Base-by-base conservation (phyloP, 768 basidiomycete species). In the Tylopilus vinaceipallidus region DNA sequence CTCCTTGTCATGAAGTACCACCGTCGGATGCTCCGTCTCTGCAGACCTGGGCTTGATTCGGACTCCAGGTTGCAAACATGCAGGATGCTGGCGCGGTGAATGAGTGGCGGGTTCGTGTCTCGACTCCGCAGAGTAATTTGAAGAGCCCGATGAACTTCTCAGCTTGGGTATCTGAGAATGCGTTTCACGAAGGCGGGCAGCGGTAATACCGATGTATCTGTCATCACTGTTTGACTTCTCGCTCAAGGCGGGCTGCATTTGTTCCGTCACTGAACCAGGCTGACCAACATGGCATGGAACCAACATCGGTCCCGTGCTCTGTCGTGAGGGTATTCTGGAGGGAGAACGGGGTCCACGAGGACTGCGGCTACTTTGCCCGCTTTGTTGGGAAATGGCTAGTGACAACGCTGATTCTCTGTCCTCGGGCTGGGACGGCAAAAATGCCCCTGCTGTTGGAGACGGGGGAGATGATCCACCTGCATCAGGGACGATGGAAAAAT, bases 341-440 rank as follows among this genome's bases (percentile, higher is more conserved):
- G 62, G 71, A 8, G 63, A 52, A 20, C 75, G 73, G 16, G 79
- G 74, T 3, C 78, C 78, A 24, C 72, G 69, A 37, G 73, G 75
- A 43, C 74, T 68, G 30, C 73, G 71, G 46, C 60, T 69, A 16
- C 59, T 59, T 26, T 64, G 59, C 40, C 52, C 58, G 9, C 53
- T 57, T 32, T 55, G 33, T 30, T 61, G 53, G 3, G 43, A 39
- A 12, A 42, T 8, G 27, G 35, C 14, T 19, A 20, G 45, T 27
- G 33, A 27, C 27, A 29, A 34, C n/a, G 47, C 24, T 9, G 45
- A 32, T 7, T 37, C 52, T 35, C 45, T 45, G 17, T 50, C 46
- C 17, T 50, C 42, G 23, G 10, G 34, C n/a, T 40, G 51, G 3
- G 42, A 12, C 19, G 44, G 49, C n/a, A 29, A 41, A 37, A 42